A percentile compares a stretch with the other conserved stretches of the same genome.
These are phyloP conservation scores for Elongisporangium prolatum DNA, from an alignment of 352 stramenopile species.

Conservation along the genomic window DNA sequence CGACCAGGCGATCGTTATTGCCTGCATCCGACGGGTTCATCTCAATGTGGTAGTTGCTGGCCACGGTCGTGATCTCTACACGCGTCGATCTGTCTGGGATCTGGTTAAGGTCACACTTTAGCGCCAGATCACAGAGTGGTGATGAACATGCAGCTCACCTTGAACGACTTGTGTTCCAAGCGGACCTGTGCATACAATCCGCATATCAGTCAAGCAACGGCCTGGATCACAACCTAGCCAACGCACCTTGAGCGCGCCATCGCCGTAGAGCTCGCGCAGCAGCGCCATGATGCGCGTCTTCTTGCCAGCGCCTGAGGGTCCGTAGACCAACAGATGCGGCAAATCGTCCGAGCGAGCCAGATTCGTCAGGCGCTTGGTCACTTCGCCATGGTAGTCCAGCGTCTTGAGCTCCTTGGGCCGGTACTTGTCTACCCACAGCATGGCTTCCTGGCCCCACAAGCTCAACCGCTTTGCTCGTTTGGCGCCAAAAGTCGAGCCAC, in stretches of 20 bases:
- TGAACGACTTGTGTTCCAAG: slow-evolving; percentile 92
- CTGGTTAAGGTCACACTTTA: slow-evolving; percentile 4
- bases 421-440: slow-evolving; percentile 99
- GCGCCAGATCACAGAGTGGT: neutral
- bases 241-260: slow-evolving; percentile 84
- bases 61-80: slow-evolving; percentile 98
- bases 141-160: slow-evolving; percentile 25
- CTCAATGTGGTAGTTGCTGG: slow-evolving; percentile 99
- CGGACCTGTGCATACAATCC: slow-evolving; percentile 35
- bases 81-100: slow-evolving; percentile 77
- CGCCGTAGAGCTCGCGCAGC: slow-evolving; percentile 94
- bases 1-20: slow-evolving; percentile 95
- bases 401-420: slow-evolving; percentile 88
- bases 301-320: slow-evolving; percentile 96
- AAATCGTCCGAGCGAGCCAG: slow-evolving; percentile 82
- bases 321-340: slow-evolving; percentile 98
- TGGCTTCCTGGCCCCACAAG: slow-evolving; percentile 20
- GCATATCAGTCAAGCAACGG: neutral
- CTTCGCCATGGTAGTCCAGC: slow-evolving; percentile 92
- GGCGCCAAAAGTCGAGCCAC: neutral
- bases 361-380: slow-evolving; percentile 89
- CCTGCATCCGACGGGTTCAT: slow-evolving; percentile 98
- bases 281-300: slow-evolving; percentile 98
- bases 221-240: neutral
- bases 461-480: neutral